Conservation (phyloP, 768 basidiomycete genomes). For the Tricholomella constricta region DNA sequence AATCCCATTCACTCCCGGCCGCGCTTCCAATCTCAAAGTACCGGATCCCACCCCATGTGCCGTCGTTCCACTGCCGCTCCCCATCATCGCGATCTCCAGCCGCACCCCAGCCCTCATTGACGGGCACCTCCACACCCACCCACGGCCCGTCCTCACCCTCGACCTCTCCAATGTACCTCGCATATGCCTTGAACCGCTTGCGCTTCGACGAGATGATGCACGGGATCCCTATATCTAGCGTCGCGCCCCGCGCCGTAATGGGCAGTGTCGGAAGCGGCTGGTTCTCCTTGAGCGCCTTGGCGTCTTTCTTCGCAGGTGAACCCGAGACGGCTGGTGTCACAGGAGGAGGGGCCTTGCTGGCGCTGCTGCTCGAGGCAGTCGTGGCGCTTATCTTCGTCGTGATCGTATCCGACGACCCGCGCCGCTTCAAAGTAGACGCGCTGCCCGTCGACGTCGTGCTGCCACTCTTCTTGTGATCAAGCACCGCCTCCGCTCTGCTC, state of each 20-base stretch:
- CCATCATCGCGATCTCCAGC: conserved; percentile 32
- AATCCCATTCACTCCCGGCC: conserved; percentile 61
- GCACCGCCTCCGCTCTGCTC: conserved; percentile 17
- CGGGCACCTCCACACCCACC: conserved; percentile 90
- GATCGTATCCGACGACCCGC: conserved; percentile 49
- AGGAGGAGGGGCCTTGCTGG: neutral
- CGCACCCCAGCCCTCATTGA: conserved; percentile 38
- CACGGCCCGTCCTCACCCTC: conserved; percentile 80
- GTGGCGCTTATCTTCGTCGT: conserved; percentile 29
- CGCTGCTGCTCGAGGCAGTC: conserved; percentile 1
- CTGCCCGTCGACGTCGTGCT: conserved; percentile 47
- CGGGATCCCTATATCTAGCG: conserved; percentile 84
- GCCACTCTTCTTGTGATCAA: conserved; percentile 47
- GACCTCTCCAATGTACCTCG: conserved; percentile 87
- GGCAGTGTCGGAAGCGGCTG: conserved; percentile 19
- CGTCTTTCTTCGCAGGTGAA: conserved; percentile 7
- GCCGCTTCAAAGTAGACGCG: conserved; percentile 41
- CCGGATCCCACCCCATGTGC: conserved; percentile 75
- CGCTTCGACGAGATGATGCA: conserved; percentile 87
- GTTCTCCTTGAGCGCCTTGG: conserved; percentile 19
- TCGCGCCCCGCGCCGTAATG: conserved; percentile 56
- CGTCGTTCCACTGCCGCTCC: conserved; percentile 86
- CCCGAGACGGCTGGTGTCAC: conserved; percentile 5
- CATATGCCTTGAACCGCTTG: conserved; percentile 83
- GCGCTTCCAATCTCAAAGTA: conserved; percentile 76